Base-by-base conservation (phyloP, 495 filamentous ascomycete species). In the Bathelium albidoporum region DNA sequence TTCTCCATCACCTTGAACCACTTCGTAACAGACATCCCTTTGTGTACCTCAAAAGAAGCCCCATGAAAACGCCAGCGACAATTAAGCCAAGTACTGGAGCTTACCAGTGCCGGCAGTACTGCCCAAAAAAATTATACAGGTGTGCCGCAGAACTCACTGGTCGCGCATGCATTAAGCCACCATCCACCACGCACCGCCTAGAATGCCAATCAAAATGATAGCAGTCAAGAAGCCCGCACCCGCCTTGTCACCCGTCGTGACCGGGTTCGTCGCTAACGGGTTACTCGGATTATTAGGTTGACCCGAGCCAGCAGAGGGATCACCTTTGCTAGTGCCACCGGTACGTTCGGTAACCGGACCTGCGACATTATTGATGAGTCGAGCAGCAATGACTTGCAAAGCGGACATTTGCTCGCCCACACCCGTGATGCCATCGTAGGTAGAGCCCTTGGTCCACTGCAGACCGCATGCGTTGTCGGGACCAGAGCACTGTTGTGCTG, bases 391-490 rank as follows among this genome's bases (percentile, higher is more conserved):
- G 22, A 85, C 76, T 65, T 82, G 81, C 43, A 86, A 66, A 1
- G 81, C 83, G 45, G 74, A 75, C 83, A 87, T 85, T 66, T 87
- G 80, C 70, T 85, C 74, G 59, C 83, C 83, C 20, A 83, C 69
- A 31, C 80, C 81, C 22, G 65, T 74, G 31, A 71, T 73, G n/a
- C 76, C 75, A 59, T 85, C 82, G 67, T 74, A 82, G 1, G 36
- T 36, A n/a, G 65, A 71, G 29, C 66, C 66, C 9, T 69, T 71
- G 43, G 79, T 78, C 83, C 83, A 86, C 31, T 75, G 75, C 24
- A 77, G 76, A 24, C 83, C 83, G 32, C 65, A 75, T 44, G 84
- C 83, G 32, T 78, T 72, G 58, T 74, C 76, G 11, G 79, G 76
- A 36, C 77, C 77, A 10, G 80, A 80, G 70, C 88, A 91, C 53